Evolutionary conservation across 352 stramenopile genomes (phyloP).

Genomic region (Phytopythium helicoides): DNA sequence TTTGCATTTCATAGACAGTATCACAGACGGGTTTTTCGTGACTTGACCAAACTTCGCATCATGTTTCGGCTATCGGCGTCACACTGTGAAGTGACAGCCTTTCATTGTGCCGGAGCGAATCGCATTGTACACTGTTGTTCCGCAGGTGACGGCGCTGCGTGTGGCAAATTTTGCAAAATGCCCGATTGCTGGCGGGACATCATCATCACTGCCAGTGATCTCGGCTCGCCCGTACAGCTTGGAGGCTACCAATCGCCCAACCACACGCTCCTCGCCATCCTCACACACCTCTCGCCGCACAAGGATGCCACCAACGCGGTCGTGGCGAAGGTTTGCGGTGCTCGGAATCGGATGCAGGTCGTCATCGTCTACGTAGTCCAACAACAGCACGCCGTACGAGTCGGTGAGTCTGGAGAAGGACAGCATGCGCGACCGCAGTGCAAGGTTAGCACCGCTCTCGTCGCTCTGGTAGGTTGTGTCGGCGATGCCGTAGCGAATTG

Average conservation of each 20-base stretch:
- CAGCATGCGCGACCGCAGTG: constrained; percentile 7
- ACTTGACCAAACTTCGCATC: too few relatives aligned
- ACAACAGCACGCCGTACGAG: constrained; percentile 5
- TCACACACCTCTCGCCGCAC: constrained; percentile 29
- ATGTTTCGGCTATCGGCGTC: too few relatives aligned
- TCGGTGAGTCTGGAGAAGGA: constrained; percentile 8
- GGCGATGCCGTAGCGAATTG: constrained; percentile 4
- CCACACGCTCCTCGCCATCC: constrained; percentile 30
- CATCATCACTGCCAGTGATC: too few relatives aligned
- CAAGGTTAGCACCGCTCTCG: background rate
- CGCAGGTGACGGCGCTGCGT: too few relatives aligned
- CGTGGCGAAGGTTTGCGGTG: constrained; percentile 5
- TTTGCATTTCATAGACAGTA: too few relatives aligned
- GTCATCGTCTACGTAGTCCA: constrained; percentile 20
- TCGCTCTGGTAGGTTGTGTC: constrained; percentile 5
- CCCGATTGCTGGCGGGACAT: too few relatives aligned
- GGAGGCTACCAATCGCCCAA: constrained; percentile 1
- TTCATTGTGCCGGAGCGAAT: too few relatives aligned
- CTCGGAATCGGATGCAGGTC: constrained; percentile 11
- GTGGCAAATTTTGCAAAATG: too few relatives aligned
- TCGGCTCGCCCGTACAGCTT: too few relatives aligned
- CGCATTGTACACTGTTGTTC: too few relatives aligned
- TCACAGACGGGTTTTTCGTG: too few relatives aligned
- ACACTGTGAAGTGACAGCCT: too few relatives aligned
- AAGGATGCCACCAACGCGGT: constrained; percentile 17